Evolutionary conservation across 2,329 filamentous ascomycete genomes (phyloP).

Genomic region (Fonsecaea erecta): DNA sequence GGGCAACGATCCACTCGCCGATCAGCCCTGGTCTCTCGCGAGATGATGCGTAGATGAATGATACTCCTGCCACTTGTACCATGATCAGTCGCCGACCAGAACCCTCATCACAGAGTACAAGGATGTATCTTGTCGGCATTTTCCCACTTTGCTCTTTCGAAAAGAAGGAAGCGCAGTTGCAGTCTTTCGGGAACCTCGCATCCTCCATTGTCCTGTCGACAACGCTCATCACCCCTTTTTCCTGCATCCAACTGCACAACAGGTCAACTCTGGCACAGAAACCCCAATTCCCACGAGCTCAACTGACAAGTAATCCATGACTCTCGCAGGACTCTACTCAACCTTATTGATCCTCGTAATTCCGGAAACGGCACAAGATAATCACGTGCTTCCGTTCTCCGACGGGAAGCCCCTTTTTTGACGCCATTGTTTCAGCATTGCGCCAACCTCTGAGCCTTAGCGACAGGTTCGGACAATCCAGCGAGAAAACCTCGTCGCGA

Average conservation of each 20-base stretch:
- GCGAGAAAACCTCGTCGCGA: conserved; percentile 11
- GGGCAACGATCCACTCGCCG: not conserved
- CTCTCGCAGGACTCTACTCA: not conserved
- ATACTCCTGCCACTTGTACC: not conserved
- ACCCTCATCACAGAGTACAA: too few species aligned
- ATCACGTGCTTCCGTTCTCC: conserved; percentile 8
- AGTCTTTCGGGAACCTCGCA: not conserved
- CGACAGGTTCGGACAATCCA: conserved; percentile 15
- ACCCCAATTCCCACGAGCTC: conserved; percentile 5
- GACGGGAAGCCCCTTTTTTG: not conserved
- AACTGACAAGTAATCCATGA: not conserved
- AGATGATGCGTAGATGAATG: not conserved
- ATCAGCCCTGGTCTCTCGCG: not conserved
- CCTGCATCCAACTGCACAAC: conserved; percentile 7
- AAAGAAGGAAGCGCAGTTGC: not conserved
- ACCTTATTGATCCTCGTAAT: conserved; percentile 18
- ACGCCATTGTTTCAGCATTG: conserved; percentile 16
- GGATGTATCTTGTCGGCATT: not conserved
- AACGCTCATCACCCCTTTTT: conserved; percentile 8
- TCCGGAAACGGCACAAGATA: conserved; percentile 17
- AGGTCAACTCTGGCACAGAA: not conserved
- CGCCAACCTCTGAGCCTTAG: conserved; percentile 11
- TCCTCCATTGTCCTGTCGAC: not conserved
- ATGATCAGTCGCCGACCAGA: not conserved
- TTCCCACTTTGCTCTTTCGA: not conserved